phyloP scores from a whole-genome alignment of 345 rosid species.

The Camelina hispida region DNA sequence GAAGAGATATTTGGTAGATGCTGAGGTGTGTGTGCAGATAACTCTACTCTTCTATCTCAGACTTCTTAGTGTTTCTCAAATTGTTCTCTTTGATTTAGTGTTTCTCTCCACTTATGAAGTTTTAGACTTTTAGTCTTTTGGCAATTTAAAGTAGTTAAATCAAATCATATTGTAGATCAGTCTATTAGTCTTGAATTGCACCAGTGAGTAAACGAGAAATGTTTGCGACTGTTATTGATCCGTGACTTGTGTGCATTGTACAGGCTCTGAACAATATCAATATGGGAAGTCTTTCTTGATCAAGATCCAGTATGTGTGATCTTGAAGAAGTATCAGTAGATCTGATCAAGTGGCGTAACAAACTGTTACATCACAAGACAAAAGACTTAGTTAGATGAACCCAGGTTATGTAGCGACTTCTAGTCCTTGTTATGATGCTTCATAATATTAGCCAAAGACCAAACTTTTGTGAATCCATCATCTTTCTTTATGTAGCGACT shows the following conservation, averaged over 20 bases:
- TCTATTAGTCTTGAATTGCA: constrained; percentile 18
- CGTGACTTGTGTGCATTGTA: not conserved
- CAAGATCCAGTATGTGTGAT: not conserved
- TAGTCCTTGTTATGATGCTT: constrained; percentile 32
- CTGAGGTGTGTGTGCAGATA: constrained; percentile 49
- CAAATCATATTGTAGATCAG: not conserved
- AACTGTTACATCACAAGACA: constrained; percentile 6
- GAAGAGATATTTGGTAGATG: constrained; percentile 83
- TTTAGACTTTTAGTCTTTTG: constrained; percentile 28
- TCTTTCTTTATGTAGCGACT: constrained; percentile 3
- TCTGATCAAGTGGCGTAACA: not conserved
- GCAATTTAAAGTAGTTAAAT: not conserved
- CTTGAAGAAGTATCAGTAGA: not conserved
- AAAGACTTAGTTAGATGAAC: not conserved
- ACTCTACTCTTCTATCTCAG: constrained; percentile 17
- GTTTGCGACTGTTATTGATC: not conserved
- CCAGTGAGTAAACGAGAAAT: not conserved
- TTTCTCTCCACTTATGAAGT: not conserved
- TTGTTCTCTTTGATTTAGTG: constrained; percentile 17
- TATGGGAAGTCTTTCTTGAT: not conserved
- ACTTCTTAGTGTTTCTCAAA: constrained; percentile 6
- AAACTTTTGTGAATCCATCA: constrained; percentile 14
- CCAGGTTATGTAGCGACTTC: constrained; percentile 6
- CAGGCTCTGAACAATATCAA: not conserved
- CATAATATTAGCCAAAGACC: constrained; percentile 18